phyloP scores from a whole-genome alignment of 495 filamentous ascomycete genomes.

The Aspergillus biplanus region DNA sequence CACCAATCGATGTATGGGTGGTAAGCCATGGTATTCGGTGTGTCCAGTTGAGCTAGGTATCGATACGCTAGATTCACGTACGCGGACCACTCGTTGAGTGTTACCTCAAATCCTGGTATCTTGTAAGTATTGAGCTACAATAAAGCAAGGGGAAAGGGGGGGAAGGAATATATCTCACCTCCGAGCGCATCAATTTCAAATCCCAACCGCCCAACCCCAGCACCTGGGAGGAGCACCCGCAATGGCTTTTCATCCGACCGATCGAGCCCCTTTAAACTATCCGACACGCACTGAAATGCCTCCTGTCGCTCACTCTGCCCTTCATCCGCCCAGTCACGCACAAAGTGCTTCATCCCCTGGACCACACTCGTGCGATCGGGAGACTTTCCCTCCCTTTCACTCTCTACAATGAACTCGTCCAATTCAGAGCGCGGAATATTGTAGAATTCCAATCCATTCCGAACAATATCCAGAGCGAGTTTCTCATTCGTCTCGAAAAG shows the following conservation, averaged over 20 bases:
- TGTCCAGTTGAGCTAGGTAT: conserved; percentile 24
- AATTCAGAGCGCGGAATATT: conserved; percentile 23
- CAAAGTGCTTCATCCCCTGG: conserved; percentile 51
- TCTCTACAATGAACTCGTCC: conserved; percentile 23
- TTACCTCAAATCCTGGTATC: conserved; percentile 37
- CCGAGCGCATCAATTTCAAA: conserved; percentile 42
- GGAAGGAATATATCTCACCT: no score
- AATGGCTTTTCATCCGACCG: conserved; percentile 17
- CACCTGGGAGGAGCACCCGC: conserved; percentile 45
- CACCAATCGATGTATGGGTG: conserved; percentile 50
- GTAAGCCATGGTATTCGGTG: conserved; percentile 23
- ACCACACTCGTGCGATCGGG: conserved; percentile 37
- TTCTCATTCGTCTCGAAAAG: conserved; percentile 24
- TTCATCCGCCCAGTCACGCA: conserved; percentile 49
- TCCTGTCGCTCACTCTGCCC: conserved; percentile 42
- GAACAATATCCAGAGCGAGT: conserved; percentile 24
- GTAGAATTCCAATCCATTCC: conserved; percentile 27
- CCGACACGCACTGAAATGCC: conserved; percentile 40
- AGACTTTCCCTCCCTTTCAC: conserved; percentile 14
- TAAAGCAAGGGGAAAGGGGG: no score
- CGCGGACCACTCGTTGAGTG: conserved; percentile 49
- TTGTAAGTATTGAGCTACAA: conserved; percentile 7
- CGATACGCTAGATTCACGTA: conserved; percentile 47
- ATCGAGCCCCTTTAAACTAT: conserved; percentile 25
- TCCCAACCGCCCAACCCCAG: conserved; percentile 46